phyloP scores from a whole-genome alignment of 768 basidiomycete species.

The Leccinum sublutescens region DNA sequence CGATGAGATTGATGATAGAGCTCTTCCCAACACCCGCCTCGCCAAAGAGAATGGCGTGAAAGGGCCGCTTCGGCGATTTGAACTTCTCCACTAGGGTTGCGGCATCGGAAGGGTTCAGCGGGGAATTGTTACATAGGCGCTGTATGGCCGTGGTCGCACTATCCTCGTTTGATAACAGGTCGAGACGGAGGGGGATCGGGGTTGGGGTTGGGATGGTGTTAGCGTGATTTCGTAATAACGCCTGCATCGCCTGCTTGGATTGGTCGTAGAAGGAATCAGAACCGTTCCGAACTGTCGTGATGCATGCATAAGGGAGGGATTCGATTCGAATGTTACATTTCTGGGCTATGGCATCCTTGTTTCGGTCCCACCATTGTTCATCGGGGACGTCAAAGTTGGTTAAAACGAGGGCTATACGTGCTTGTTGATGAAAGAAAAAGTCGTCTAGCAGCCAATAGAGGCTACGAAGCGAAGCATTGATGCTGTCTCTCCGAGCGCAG shows the following conservation, averaged over 20 bases:
- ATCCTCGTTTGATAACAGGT: constrained; percentile 14
- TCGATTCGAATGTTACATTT: constrained; percentile 12
- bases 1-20: constrained; percentile 41
- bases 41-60: constrained; percentile 39
- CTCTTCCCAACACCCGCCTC: constrained; percentile 42
- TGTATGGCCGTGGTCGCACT: not conserved
- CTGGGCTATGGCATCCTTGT: constrained; percentile 22
- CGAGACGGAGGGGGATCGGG: constrained; percentile 14
- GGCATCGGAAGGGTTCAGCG: constrained; percentile 13
- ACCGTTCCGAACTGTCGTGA: constrained; percentile 16
- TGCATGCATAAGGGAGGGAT: constrained; percentile 13
- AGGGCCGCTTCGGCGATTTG: constrained; percentile 10
- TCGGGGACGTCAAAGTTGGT: constrained; percentile 38
- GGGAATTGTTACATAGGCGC: constrained; percentile 13
- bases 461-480: constrained; percentile 33
- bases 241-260: constrained; percentile 14
- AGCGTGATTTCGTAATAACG: constrained; percentile 9
- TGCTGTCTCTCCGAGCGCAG: constrained; percentile 38
- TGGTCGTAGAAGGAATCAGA: constrained; percentile 1
- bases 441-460: constrained; percentile 40
- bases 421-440: constrained; percentile 37
- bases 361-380: constrained; percentile 40
- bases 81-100: constrained; percentile 12
- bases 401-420: constrained; percentile 37
- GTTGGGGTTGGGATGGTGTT: constrained; percentile 1